Evolutionary conservation across 148 eudicot species (phyloP).

Genomic region (Amaranthus cruentus): DNA sequence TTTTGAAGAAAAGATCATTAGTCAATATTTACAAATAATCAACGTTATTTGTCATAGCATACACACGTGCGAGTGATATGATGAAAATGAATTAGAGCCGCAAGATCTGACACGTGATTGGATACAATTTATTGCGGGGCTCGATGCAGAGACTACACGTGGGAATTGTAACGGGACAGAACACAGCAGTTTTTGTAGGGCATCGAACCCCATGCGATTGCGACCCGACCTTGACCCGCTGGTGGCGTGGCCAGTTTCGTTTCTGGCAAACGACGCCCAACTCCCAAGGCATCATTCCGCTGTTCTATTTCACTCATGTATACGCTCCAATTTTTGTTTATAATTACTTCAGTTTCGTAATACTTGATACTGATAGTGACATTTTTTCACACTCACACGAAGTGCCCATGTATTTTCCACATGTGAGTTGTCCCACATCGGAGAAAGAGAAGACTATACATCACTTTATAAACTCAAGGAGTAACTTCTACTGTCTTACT

Average conservation of each 20-base stretch:
- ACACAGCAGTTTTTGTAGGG: background rate
- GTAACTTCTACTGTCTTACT: too few relatives aligned
- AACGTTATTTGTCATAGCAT: too few relatives aligned
- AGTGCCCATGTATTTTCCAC: too few relatives aligned
- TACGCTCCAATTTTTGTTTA: background rate
- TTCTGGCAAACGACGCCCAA: background rate
- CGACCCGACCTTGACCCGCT: conserved; percentile 15
- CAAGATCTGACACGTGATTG: background rate
- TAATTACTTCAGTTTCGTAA: too few relatives aligned
- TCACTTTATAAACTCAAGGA: too few relatives aligned
- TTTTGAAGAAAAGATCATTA: too few relatives aligned
- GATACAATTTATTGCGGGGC: conserved; percentile 13
- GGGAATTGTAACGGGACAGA: background rate
- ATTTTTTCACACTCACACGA: too few relatives aligned
- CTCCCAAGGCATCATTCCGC: background rate
- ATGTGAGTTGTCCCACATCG: too few relatives aligned
- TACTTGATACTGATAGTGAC: too few relatives aligned
- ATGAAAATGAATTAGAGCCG: background rate
- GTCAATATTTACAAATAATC: too few relatives aligned
- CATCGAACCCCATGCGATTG: conserved; percentile 11
- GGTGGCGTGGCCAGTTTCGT: conserved; percentile 7
- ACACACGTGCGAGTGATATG: background rate
- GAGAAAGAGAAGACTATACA: too few relatives aligned
- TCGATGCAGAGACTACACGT: conserved; percentile 15
- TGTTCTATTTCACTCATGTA: background rate